Percentiles rank a stretch among this genome's conserved stretches.
phyloP scores from a whole-genome alignment of 768 basidiomycete genomes.

The Fibroporia radiculosa region DNA sequence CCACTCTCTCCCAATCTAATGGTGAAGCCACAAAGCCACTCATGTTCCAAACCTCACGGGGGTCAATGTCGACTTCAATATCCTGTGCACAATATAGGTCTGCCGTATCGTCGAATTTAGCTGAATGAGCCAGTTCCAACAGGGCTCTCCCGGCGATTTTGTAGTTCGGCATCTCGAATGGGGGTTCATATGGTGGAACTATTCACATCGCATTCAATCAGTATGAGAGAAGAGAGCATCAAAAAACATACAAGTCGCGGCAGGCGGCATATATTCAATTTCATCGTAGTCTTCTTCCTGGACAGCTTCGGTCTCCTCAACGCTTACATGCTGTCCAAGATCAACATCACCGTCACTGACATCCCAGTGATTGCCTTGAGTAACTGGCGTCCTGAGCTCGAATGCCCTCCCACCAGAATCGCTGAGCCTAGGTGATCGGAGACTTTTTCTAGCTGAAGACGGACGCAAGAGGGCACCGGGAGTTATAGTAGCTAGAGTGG shows the following conservation, averaged over 20 bases:
- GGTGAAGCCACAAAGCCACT: conserved; percentile 6
- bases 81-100: conserved; percentile 18
- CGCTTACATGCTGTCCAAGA: conserved; percentile 14
- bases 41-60: conserved; percentile 2
- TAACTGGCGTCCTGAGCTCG: conserved; percentile 58
- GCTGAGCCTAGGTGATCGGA: conserved; percentile 45
- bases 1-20: neutral
- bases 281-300: conserved; percentile 33
- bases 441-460: conserved; percentile 60
- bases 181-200: conserved; percentile 38
- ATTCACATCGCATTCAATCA: neutral
- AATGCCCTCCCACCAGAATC: conserved; percentile 11
- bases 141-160: conserved; percentile 31
- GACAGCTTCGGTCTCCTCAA: conserved; percentile 16
- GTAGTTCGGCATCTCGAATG: conserved; percentile 45
- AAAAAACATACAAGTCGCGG: conserved; percentile 34
- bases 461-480: conserved; percentile 42
- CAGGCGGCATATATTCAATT: conserved; percentile 50
- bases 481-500: conserved; percentile 23
- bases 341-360: conserved; percentile 49
- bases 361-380: conserved; percentile 69
- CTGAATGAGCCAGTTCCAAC: conserved; percentile 28
- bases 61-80: conserved; percentile 13
- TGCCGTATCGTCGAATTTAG: conserved; percentile 25
- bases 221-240: neutral